phyloP scores from a whole-genome alignment of 129 eudicot genomes.

The Lactuca saligna region DNA sequence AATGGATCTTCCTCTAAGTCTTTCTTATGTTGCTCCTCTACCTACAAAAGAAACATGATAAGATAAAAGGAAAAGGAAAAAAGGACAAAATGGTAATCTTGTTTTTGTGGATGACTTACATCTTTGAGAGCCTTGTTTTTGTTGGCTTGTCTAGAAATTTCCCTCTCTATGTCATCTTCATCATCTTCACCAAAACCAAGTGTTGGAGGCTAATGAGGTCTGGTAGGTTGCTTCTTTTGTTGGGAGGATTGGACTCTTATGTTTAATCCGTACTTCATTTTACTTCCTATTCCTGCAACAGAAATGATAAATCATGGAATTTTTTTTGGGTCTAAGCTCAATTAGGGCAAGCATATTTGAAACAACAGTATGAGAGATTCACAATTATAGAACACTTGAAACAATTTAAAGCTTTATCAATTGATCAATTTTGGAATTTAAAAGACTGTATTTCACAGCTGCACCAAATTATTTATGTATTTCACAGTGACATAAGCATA shows the following conservation, averaged over 20 bases:
- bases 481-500: too few relatives aligned
- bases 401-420: too few relatives aligned
- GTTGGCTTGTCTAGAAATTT: slow-evolving; percentile 83
- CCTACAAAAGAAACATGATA: slow-evolving; percentile 30
- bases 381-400: too few relatives aligned
- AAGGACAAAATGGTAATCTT: background rate
- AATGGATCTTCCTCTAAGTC: slow-evolving; percentile 93
- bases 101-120: slow-evolving; percentile 37
- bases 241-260: slow-evolving; percentile 71
- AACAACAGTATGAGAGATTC: too few relatives aligned
- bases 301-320: background rate
- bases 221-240: slow-evolving; percentile 52
- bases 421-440: too few relatives aligned
- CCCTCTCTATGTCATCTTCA: slow-evolving; percentile 77
- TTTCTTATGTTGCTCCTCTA: slow-evolving; percentile 93
- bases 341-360: background rate
- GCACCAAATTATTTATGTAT: too few relatives aligned
- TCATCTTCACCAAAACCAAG: slow-evolving; percentile 64
- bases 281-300: slow-evolving; percentile 17
- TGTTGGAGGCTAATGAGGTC: slow-evolving; percentile 53
- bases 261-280: slow-evolving; percentile 70
- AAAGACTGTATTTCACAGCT: too few relatives aligned
- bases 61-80: background rate
- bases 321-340: background rate
- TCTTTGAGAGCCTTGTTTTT: slow-evolving; percentile 84